Conservation (phyloP, 2,329 filamentous ascomycete species). For the Microdochium bolleyi region DNA sequence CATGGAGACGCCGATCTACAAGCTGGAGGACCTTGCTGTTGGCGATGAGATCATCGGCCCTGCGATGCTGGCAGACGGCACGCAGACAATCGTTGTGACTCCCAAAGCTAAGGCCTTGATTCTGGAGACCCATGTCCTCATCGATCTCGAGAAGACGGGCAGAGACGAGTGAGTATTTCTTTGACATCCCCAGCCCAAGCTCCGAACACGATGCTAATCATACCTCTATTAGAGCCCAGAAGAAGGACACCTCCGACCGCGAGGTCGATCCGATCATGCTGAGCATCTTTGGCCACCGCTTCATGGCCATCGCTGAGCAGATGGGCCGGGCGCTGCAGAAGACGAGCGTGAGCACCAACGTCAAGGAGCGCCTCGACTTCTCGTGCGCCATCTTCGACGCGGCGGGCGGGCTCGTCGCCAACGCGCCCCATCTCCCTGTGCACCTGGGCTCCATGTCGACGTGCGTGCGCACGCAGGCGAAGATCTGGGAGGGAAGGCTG, state of each 20-base stretch:
- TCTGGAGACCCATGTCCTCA: constrained; percentile 80
- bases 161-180: constrained; percentile 29
- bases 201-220: constrained; percentile 5
- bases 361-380: constrained; percentile 77
- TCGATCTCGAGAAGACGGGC: constrained; percentile 62
- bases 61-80: constrained; percentile 79
- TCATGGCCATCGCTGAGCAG: constrained; percentile 81
- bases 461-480: constrained; percentile 68
- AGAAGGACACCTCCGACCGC: constrained; percentile 17
- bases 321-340: constrained; percentile 76
- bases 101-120: constrained; percentile 70
- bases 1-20: constrained; percentile 72
- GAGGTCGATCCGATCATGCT: constrained; percentile 70
- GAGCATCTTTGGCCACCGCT: constrained; percentile 72
- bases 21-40: constrained; percentile 63
- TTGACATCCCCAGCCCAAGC: background rate
- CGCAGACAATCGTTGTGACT: constrained; percentile 86
- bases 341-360: constrained; percentile 72
- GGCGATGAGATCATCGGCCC: constrained; percentile 72
- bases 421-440: constrained; percentile 73
- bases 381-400: constrained; percentile 76
- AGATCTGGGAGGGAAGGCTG: constrained; percentile 72
- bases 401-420: constrained; percentile 68
- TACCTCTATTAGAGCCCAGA: constrained; percentile 14
- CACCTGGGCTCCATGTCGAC: constrained; percentile 83